Evolutionary conservation across 768 basidiomycete genomes (phyloP).

Genomic region (Pleurotus salmoneostramineus): DNA sequence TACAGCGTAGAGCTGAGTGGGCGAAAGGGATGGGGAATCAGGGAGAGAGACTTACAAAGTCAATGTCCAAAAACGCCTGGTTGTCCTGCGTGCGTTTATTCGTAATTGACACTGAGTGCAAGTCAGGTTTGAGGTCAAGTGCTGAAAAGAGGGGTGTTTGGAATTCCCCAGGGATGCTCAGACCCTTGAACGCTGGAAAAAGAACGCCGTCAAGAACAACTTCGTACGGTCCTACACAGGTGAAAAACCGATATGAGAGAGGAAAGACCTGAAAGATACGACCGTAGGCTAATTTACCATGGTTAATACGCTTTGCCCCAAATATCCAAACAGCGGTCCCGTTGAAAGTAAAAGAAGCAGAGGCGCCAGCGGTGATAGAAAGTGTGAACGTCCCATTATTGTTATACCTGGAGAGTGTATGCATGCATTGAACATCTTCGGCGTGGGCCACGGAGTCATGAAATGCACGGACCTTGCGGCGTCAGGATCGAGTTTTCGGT

Average conservation of each 20-base stretch:
- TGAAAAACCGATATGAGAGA: background rate
- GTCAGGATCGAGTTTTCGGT: background rate
- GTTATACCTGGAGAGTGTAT: background rate
- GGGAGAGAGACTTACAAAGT: conserved; percentile 1
- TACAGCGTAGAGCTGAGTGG: no score
- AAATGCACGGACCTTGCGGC: background rate
- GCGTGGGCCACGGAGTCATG: background rate
- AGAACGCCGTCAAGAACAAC: background rate
- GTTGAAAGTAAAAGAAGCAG: conserved; percentile 7
- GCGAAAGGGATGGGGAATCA: background rate
- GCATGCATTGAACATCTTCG: background rate
- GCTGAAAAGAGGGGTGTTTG: conserved; percentile 5
- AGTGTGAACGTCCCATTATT: conserved; percentile 8
- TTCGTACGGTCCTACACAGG: conserved; percentile 1
- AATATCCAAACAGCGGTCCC: conserved; percentile 5
- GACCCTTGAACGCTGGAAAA: background rate
- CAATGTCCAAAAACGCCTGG: conserved; percentile 4
- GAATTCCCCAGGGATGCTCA: background rate
- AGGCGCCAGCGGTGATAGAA: background rate
- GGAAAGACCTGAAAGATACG: background rate
- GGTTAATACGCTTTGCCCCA: conserved; percentile 1
- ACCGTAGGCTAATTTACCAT: background rate
- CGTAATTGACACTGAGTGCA: conserved; percentile 1
- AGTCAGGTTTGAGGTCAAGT: background rate
- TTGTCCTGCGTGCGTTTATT: background rate